phyloP scores from a whole-genome alignment of 2,329 filamentous ascomycete genomes.

The Chaetomium strumarium region DNA sequence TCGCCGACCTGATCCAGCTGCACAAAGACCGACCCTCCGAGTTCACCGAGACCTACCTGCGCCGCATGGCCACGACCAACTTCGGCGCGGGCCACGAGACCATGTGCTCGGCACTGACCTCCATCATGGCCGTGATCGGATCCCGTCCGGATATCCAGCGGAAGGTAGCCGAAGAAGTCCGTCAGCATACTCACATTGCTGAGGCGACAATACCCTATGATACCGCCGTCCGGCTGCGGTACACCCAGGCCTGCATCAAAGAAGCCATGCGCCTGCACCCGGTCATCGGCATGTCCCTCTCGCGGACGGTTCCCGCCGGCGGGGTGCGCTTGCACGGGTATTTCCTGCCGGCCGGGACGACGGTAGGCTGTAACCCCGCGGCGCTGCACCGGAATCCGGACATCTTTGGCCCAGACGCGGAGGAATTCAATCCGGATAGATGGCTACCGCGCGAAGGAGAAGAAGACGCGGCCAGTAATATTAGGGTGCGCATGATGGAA shows the following conservation, averaged over 20 bases:
- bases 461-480: constrained; percentile 21
- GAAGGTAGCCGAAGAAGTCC: constrained; percentile 30
- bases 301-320: constrained; percentile 37
- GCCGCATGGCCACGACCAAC: constrained; percentile 48
- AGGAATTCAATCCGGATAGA: constrained; percentile 40
- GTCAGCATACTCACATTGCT: background rate
- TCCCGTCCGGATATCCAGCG: constrained; percentile 32
- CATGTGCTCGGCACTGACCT: constrained; percentile 46
- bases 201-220: constrained; percentile 22
- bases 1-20: constrained; percentile 42
- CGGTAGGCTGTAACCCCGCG: constrained; percentile 46
- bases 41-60: constrained; percentile 43
- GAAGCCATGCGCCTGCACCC: constrained; percentile 47
- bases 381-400: constrained; percentile 44
- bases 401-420: constrained; percentile 44
- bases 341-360: constrained; percentile 39
- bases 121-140: constrained; percentile 43
- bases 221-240: constrained; percentile 25
- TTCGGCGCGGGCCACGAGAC: constrained; percentile 53
- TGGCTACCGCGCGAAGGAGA: constrained; percentile 34
- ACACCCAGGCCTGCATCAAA: constrained; percentile 42
- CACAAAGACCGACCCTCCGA: constrained; percentile 37
- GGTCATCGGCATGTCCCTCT: constrained; percentile 46
- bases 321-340: constrained; percentile 36
- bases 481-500: constrained; percentile 37